Evolutionary conservation across 805 yeast species (phyloP).

Genomic region (Kodamaea laetipori): DNA sequence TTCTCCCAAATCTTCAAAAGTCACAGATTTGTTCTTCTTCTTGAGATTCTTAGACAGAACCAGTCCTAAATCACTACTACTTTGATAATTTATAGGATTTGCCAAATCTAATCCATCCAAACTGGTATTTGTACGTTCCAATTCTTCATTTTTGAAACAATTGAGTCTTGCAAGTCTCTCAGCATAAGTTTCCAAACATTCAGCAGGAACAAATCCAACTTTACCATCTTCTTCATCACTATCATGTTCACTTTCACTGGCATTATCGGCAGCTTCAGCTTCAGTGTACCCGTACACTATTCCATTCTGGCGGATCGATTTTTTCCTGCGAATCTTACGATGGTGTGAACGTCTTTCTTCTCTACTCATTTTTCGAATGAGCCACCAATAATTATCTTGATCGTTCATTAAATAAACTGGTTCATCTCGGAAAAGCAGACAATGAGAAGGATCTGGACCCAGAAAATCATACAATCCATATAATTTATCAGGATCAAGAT

Average conservation of each 20-base stretch:
- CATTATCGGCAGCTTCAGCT: slow-evolving; percentile 18
- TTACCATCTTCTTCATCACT: slow-evolving; percentile 56
- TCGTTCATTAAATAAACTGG: slow-evolving; percentile 83
- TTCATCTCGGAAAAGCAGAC: slow-evolving; percentile 76
- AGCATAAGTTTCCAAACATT: slow-evolving; percentile 84
- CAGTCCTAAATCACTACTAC: slow-evolving; percentile 9
- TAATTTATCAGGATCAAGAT: slow-evolving; percentile 76
- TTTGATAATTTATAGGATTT: slow-evolving; percentile 13
- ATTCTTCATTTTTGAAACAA: slow-evolving; percentile 86
- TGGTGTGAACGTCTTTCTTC: slow-evolving; percentile 36
- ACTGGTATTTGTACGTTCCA: slow-evolving; percentile 33
- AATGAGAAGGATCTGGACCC: slow-evolving; percentile 94
- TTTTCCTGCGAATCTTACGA: slow-evolving; percentile 18
- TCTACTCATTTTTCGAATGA: slow-evolving; percentile 54
- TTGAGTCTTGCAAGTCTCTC: slow-evolving; percentile 91
- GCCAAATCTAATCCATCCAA: slow-evolving; percentile 9
- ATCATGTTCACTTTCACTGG: slow-evolving; percentile 19
- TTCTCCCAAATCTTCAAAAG: slow-evolving; percentile 40
- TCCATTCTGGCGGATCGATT: slow-evolving; percentile 13
- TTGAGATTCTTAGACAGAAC: neutral
- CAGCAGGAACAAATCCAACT: slow-evolving; percentile 97
- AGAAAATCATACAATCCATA: slow-evolving; percentile 85
- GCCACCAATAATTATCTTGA: slow-evolving; percentile 96
- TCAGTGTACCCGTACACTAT: slow-evolving; percentile 12
- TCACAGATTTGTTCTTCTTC: slow-evolving; percentile 35